Evolutionary conservation across 441 rosid species (phyloP), one percentile per base, ranked within the genome.

Genomic region (Jatropha podagrica): DNA sequence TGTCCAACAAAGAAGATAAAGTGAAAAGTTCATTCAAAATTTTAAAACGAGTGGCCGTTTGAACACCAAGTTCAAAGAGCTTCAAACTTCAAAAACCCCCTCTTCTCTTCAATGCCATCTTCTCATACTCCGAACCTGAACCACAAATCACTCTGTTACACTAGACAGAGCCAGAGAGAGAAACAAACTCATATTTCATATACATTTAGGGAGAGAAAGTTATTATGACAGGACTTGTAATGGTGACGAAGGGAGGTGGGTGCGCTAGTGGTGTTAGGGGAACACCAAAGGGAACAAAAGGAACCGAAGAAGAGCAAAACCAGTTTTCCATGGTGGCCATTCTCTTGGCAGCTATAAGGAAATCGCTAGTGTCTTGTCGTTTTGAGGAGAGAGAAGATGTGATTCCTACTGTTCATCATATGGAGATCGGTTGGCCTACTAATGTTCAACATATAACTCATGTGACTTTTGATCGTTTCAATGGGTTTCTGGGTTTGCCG

Each of bases 361-460:
- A 88, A 87, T 93, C 99, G 4, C 86, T 95, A 70, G 96, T 90
- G 11, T 84, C 97, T 63, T 95, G 98, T 78, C 88, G 95, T 44
- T 90, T 95, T 12, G 99, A 88, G 13, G 82, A 87, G 8, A 77
- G 83, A 38, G 83, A 78, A 32, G 86, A 86, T 49, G 88, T 70
- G 49, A 71, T 90, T 76, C 49, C 87, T 4, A 5, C 90, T 54
- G 87, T 88, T 49, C 85, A 85, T 75, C 90, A 85, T 32, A 89
- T 91, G 96, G 98, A 93, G 75, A 95, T 93, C 54, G 93, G 99
- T 14, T 91, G 93, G 93, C 99, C 99, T 11, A 95, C 99, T 5
- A 89, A 95, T 71, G 99, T 93, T 55, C 87, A 90, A 13, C 99
- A 95, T 76, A 85, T 93, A 14, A 86, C 97, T 71, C 99, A 95